Conservation (phyloP, 148 eudicot species). For the Fallopia convolvulus region DNA sequence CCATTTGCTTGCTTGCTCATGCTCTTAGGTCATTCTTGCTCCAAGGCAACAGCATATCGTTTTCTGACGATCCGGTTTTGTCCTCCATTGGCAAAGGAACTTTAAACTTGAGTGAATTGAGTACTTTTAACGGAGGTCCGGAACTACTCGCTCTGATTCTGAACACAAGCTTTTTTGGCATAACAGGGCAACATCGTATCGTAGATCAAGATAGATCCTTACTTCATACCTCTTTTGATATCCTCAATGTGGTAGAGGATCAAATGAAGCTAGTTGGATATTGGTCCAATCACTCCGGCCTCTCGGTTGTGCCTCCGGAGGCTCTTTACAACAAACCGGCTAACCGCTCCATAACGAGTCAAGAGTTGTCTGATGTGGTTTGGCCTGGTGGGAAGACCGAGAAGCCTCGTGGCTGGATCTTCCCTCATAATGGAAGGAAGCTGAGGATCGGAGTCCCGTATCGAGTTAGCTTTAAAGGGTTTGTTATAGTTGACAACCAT, state of each 20-base stretch:
- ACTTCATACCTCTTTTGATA: conserved; percentile 36
- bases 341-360: conserved; percentile 29
- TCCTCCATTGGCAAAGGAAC: conserved; percentile 25
- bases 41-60: conserved; percentile 40
- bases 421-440: conserved; percentile 30
- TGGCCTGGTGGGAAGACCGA: conserved; percentile 41
- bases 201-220: conserved; percentile 20
- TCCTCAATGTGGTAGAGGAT: conserved; percentile 30
- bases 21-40: conserved; percentile 33
- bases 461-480: conserved; percentile 34
- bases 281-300: conserved; percentile 49
- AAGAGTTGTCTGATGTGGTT: conserved; percentile 25
- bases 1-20: conserved; percentile 53
- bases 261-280: conserved; percentile 31
- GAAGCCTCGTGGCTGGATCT: conserved; percentile 44
- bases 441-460: conserved; percentile 37
- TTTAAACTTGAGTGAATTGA: conserved; percentile 41
- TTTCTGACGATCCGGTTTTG: conserved; percentile 37
- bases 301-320: conserved; percentile 37
- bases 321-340: conserved; percentile 19
- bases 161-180: conserved; percentile 25
- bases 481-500: conserved; percentile 25
- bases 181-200: conserved; percentile 26
- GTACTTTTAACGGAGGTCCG: conserved; percentile 43
- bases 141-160: conserved; percentile 31